A percentile compares a stretch with the other conserved stretches of the same genome.
Conservation (phyloP, 2,329 filamentous ascomycete species). For the Clarireedia homoeocarpa region DNA sequence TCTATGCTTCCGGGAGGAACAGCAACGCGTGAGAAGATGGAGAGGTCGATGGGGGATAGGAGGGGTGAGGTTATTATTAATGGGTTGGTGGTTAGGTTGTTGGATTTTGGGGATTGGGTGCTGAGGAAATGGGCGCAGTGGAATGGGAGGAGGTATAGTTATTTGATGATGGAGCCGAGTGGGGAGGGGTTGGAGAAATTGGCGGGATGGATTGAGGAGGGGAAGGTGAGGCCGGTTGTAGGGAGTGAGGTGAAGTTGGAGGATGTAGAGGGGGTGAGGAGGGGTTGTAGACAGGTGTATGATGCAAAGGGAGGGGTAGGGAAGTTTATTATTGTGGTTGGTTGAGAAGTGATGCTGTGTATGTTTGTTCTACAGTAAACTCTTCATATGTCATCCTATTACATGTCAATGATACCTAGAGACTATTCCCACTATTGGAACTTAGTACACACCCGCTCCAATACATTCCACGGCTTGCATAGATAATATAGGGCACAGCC, state of each 20-base stretch:
- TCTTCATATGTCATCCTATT: too few relatives aligned
- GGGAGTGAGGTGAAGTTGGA: conserved; percentile 26
- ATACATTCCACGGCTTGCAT: too few relatives aligned
- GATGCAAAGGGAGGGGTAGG: conserved; percentile 33
- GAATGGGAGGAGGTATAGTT: conserved; percentile 6
- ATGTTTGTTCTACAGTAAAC: too few relatives aligned
- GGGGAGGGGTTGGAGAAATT: conserved; percentile 15
- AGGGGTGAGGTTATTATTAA: neutral
- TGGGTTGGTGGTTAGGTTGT: conserved; percentile 7
- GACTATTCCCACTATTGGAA: too few relatives aligned
- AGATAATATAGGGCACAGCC: too few relatives aligned
- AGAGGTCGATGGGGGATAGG: neutral
- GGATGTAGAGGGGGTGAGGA: conserved; percentile 30
- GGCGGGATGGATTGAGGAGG: conserved; percentile 22
- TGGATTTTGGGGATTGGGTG: conserved; percentile 29
- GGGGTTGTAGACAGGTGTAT: conserved; percentile 30
- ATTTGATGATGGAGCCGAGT: neutral
- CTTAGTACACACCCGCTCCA: too few relatives aligned
- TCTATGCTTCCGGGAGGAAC: conserved; percentile 20
- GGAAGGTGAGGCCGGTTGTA: conserved; percentile 28
- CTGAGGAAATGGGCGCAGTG: conserved; percentile 18
- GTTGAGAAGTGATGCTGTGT: too few relatives aligned
- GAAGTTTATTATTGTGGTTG: conserved; percentile 29
- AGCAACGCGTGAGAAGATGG: neutral
- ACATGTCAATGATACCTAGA: too few relatives aligned